Evolutionary conservation across 2,329 filamentous ascomycete species (phyloP), one percentile per base, ranked within the genome.

Genomic region (Cladosporium velox): DNA sequence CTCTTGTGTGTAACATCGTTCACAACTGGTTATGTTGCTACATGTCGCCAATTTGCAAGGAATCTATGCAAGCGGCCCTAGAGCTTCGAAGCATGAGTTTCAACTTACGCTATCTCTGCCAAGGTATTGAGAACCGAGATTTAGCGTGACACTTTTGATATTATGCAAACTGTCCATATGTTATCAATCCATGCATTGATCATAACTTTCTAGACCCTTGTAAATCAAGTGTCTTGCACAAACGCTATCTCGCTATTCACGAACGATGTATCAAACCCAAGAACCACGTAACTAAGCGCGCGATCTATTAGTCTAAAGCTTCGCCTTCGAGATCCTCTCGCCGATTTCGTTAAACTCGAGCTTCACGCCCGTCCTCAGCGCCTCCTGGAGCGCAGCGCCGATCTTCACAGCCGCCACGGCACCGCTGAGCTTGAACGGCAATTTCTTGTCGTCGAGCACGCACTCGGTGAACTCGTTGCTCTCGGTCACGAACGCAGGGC

Each of bases 341-440:
- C 70, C 70, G 26, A 66, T 44, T 64, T 75, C 68, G 63, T 79
- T 74, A 63, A 77, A 79, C 61, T 79, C 80, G 35, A 88, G 85
- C 77, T 86, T 86, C 74, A 82, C 79, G 8, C 83, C 85, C 0
- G 79, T 81, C 59, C 84, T 81, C 75, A 88, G 75, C 15, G 81
- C 80, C 72, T 88, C 84, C 73, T 88, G 86, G 68, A 89, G 74
- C 5, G 85, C 86, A 58, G 73, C 69, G 1, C 76, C 78, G 67
- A 81, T 80, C 67, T 77, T 70, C 57, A 79, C 75, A 12, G 75
- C 76, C 69, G 73, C 77, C 28, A 78, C 71, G 24, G 72, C 77
- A 54, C 72, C 72, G 24, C 75, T 73, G 49, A 80, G 72, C 38
- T 73, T 69, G 66, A 79, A 64, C 0, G 79, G 78, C 35, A 81